Evolutionary conservation across 108 stramenopile genomes (phyloP).

Genomic region (Nitzschia sp.): DNA sequence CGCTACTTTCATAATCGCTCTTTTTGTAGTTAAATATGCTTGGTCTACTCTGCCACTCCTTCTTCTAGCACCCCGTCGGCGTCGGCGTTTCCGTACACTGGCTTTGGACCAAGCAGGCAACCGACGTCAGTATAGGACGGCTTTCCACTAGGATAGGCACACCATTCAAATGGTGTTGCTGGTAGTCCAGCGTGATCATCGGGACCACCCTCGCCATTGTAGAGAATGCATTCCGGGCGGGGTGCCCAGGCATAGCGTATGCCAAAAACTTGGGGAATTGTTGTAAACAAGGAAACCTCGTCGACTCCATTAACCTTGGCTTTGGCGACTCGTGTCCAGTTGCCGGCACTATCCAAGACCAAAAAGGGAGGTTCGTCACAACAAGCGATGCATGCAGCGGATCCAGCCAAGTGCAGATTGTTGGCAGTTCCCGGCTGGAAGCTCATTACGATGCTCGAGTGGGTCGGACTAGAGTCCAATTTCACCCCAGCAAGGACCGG

Average conservation of each 20-base stretch:
- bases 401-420: constrained; percentile 14
- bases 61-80: no score
- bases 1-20: no score
- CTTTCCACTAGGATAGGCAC: constrained; percentile 13
- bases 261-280: constrained; percentile 9
- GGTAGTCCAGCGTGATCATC: constrained; percentile 31
- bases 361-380: constrained; percentile 15
- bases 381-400: constrained; percentile 17
- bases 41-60: no score
- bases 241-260: constrained; percentile 34
- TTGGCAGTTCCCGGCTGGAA: constrained; percentile 11
- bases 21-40: no score
- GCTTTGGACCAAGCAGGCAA: not conserved
- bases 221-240: constrained; percentile 23
- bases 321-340: constrained; percentile 18
- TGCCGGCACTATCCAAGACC: constrained; percentile 16
- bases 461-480: not conserved
- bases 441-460: not conserved
- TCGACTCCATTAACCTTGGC: not conserved
- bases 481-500: constrained; percentile 4
- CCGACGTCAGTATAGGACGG: not conserved
- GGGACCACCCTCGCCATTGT: constrained; percentile 31
- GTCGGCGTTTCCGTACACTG: no score
- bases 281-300: not conserved
- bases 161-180: constrained; percentile 21